Evolutionary conservation across 2,329 filamentous ascomycete genomes (phyloP).

Genomic region (Diaporthe capsici): DNA sequence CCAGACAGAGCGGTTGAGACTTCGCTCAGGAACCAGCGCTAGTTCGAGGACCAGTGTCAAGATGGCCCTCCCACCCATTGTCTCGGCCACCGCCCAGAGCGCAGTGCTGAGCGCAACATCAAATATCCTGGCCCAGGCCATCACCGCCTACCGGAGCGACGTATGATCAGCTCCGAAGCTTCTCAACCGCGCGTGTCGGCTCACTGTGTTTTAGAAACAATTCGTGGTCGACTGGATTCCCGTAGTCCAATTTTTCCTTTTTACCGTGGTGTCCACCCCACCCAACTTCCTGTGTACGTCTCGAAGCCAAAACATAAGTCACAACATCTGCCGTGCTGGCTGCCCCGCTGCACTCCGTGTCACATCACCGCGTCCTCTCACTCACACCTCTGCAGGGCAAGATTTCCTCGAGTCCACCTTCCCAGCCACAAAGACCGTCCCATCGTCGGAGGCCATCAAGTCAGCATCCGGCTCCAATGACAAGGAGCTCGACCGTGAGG

Average conservation of each 20-base stretch:
- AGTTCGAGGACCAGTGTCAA: slow-evolving; percentile 16
- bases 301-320: neutral
- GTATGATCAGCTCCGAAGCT: slow-evolving; percentile 57
- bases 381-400: slow-evolving; percentile 68
- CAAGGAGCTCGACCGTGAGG: slow-evolving; percentile 63
- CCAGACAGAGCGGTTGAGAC: neutral
- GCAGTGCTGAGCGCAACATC: slow-evolving; percentile 75
- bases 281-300: slow-evolving; percentile 85
- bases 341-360: neutral
- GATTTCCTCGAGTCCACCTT: slow-evolving; percentile 81
- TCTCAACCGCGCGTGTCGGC: neutral
- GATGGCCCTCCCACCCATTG: slow-evolving; percentile 64
- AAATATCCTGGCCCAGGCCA: slow-evolving; percentile 80
- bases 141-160: slow-evolving; percentile 72
- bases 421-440: slow-evolving; percentile 72
- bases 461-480: slow-evolving; percentile 58
- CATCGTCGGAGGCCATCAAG: slow-evolving; percentile 55
- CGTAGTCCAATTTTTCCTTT: slow-evolving; percentile 83
- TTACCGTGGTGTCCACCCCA: slow-evolving; percentile 79
- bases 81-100: slow-evolving; percentile 75
- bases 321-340: neutral
- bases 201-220: slow-evolving; percentile 59
- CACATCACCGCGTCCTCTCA: neutral
- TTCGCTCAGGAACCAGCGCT: neutral
- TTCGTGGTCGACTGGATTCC: slow-evolving; percentile 76